A percentile compares a stretch with the other conserved stretches of the same genome.
These are phyloP conservation scores for Melampsora larici-populina DNA, from an alignment of 1,284 basidiomycete genomes.

Conservation along the genomic window DNA sequence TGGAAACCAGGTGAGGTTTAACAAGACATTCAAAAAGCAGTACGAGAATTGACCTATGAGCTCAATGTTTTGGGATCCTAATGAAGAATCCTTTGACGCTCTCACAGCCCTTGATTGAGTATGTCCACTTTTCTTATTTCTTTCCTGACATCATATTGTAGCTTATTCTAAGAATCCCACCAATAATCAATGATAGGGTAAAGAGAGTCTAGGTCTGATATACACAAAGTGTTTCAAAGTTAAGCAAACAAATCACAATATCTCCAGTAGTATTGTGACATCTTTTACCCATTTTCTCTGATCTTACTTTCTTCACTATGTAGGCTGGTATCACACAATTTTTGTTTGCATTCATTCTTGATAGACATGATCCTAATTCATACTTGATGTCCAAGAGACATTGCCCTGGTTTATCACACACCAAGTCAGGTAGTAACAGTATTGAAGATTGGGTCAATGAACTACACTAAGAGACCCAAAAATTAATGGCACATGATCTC, in stretches of 20 bases:
- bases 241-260: too few species aligned
- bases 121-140: neutral
- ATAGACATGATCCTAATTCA: slow-evolving; percentile 13
- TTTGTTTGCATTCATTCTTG: neutral
- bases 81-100: slow-evolving; percentile 25
- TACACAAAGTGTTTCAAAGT: slow-evolving; percentile 8
- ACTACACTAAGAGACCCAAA: slow-evolving; percentile 10
- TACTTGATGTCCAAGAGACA: neutral
- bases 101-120: slow-evolving; percentile 20
- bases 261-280: neutral
- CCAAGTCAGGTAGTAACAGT: neutral
- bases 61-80: slow-evolving; percentile 18
- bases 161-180: neutral
- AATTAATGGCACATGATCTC: slow-evolving; percentile 13
- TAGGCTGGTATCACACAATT: neutral
- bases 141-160: neutral
- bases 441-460: slow-evolving; percentile 15
- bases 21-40: neutral
- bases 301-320: neutral
- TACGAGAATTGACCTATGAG: neutral
- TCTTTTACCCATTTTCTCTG: neutral
- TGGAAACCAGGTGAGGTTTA: too few species aligned
- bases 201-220: slow-evolving; percentile 2
- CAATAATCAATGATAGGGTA: neutral
- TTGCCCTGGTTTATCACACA: neutral